A percentile compares a stretch with the other conserved stretches of the same genome.
Evolutionary conservation across 2,329 filamentous ascomycete species (phyloP).

Genomic region (Xylaria sp.): DNA sequence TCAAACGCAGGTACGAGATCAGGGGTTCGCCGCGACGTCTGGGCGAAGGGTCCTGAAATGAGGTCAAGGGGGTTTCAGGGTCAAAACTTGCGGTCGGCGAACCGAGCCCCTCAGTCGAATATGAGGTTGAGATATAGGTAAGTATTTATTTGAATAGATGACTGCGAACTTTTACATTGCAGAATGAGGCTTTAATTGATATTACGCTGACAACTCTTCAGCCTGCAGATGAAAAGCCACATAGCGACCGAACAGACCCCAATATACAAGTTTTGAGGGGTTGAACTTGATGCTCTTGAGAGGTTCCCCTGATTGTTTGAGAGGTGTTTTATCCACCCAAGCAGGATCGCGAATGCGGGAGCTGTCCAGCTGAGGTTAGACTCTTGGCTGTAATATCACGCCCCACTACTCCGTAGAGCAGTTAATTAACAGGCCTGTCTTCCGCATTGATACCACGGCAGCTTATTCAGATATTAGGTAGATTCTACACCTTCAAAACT

Average conservation of each 20-base stretch:
- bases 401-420: too few species aligned
- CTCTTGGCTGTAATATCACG: too few species aligned
- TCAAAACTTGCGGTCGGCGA: constrained; percentile 3
- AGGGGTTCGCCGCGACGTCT: constrained; percentile 2
- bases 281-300: neutral
- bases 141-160: neutral
- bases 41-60: neutral
- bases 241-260: neutral
- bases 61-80: constrained; percentile 3
- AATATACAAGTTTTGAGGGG: neutral
- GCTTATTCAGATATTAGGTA: neutral
- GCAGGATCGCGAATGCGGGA: neutral
- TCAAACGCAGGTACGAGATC: neutral
- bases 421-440: neutral
- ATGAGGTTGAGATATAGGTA: neutral
- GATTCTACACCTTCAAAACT: neutral
- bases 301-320: constrained; percentile 9
- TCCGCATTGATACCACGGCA: neutral
- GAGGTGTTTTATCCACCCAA: neutral
- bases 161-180: neutral
- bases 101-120: neutral
- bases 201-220: neutral
- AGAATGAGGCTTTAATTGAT: neutral
- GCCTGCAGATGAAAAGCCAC: neutral
- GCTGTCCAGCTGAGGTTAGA: neutral